These are phyloP conservation scores for Plenodomus tracheiphilus DNA, from an alignment of 2,329 filamentous ascomycete genomes.

Conservation along the genomic window DNA sequence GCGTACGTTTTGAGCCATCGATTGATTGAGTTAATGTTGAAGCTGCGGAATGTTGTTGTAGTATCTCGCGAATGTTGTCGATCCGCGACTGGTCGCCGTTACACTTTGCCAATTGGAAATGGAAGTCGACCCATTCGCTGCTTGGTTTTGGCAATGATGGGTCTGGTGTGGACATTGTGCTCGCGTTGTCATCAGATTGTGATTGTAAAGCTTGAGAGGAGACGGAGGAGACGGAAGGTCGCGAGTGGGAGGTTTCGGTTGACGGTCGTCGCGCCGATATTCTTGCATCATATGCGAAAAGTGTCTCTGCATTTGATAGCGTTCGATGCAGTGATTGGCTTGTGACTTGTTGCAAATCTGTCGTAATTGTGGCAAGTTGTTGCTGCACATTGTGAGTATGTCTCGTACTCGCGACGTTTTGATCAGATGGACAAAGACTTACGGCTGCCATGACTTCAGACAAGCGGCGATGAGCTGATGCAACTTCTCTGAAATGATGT, in stretches of 20 bases:
- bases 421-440: background rate
- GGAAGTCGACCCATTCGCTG: conserved; percentile 17
- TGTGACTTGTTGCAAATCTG: background rate
- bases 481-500: background rate
- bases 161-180: background rate
- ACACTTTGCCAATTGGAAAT: conserved; percentile 11
- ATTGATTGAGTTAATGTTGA: conserved; percentile 10
- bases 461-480: background rate
- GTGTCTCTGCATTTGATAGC: conserved; percentile 12
- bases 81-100: conserved; percentile 2
- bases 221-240: conserved; percentile 7
- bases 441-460: background rate
- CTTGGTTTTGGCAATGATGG: background rate
- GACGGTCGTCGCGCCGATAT: conserved; percentile 3
- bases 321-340: conserved; percentile 1
- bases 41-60: conserved; percentile 12
- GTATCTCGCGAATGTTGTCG: conserved; percentile 1
- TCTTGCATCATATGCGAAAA: conserved; percentile 3
- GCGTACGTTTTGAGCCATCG: conserved; percentile 14
- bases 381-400: background rate
- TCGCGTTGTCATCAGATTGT: conserved; percentile 7
- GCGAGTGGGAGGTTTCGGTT: conserved; percentile 2
- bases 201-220: conserved; percentile 1
- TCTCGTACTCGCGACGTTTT: no score
- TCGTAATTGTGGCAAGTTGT: background rate